phyloP scores from a whole-genome alignment of 306 rosid species.

The Canavalia gladiata region DNA sequence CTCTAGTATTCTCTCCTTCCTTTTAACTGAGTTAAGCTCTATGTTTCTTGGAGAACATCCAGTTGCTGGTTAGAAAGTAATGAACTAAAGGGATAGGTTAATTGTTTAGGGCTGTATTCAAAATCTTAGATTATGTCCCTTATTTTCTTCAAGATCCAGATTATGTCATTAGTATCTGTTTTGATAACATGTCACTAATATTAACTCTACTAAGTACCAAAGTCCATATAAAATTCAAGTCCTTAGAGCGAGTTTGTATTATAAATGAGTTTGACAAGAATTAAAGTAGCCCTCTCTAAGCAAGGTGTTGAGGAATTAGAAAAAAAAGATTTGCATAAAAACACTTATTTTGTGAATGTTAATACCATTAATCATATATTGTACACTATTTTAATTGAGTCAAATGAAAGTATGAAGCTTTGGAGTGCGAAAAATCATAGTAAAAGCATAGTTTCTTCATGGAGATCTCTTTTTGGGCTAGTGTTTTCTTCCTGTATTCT shows the following conservation, averaged over 20 bases:
- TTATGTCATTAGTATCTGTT: not conserved
- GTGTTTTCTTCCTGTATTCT: not conserved
- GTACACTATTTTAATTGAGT: not conserved
- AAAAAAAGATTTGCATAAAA: not conserved
- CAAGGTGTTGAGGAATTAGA: not conserved
- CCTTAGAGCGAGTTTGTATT: not conserved
- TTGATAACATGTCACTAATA: not conserved
- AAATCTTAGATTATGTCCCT: not conserved
- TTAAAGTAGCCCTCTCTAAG: not conserved
- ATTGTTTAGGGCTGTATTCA: not conserved
- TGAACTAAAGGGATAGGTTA: not conserved
- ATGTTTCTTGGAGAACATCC: not conserved
- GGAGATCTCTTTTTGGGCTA: not conserved
- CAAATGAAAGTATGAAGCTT: not conserved
- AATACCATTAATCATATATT: not conserved
- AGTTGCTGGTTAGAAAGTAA: not conserved
- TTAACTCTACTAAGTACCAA: not conserved
- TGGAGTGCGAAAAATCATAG: not conserved
- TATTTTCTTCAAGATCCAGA: not conserved
- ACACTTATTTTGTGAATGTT: not conserved
- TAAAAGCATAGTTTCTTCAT: constrained; percentile 1
- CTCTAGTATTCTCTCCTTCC: constrained; percentile 18
- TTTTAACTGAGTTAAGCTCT: not conserved
- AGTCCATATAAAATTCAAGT: not conserved
- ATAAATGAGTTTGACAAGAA: not conserved